These are phyloP conservation scores for Termitomyces sp. DNA, from an alignment of 768 basidiomycete species.

Conservation along the genomic window DNA sequence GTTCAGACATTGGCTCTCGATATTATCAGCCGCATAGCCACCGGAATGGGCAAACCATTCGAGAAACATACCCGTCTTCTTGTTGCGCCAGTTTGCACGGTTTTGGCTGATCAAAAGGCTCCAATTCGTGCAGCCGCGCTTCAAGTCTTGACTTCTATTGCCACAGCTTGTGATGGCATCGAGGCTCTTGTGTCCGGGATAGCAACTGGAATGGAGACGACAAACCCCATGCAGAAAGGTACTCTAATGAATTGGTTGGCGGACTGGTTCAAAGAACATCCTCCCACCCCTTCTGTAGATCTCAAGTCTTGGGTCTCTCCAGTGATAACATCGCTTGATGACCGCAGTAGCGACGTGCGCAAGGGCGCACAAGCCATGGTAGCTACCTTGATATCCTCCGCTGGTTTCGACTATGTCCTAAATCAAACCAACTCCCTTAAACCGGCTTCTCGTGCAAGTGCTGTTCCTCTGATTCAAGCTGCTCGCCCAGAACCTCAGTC, in stretches of 20 bases:
- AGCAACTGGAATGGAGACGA: conserved; percentile 75
- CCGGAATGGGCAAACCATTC: conserved; percentile 94
- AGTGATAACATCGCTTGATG: conserved; percentile 80
- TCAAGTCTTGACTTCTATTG: conserved; percentile 79
- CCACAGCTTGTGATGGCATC: conserved; percentile 78
- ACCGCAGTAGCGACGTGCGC: conserved; percentile 87
- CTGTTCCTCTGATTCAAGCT: conserved; percentile 85
- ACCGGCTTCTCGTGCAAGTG: conserved; percentile 83
- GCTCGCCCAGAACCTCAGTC: conserved; percentile 53
- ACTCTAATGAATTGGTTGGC: conserved; percentile 77
- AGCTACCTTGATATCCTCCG: conserved; percentile 67
- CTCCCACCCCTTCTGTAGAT: conserved; percentile 57
- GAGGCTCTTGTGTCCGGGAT: conserved; percentile 82
- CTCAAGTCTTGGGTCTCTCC: conserved; percentile 64
- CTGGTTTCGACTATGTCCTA: conserved; percentile 84
- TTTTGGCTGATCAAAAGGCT: conserved; percentile 91
- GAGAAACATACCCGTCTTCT: conserved; percentile 86
- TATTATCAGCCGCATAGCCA: conserved; percentile 85
- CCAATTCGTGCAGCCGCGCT: conserved; percentile 78
- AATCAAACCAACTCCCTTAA: conserved; percentile 86
- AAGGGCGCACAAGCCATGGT: conserved; percentile 86
- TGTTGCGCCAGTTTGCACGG: conserved; percentile 72
- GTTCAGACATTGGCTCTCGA: conserved; percentile 91
- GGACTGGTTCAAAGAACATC: conserved; percentile 73
- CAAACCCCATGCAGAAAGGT: conserved; percentile 86